Evolutionary conservation across 805 yeast genomes (phyloP).

Genomic region (Yarrowia osloensis): DNA sequence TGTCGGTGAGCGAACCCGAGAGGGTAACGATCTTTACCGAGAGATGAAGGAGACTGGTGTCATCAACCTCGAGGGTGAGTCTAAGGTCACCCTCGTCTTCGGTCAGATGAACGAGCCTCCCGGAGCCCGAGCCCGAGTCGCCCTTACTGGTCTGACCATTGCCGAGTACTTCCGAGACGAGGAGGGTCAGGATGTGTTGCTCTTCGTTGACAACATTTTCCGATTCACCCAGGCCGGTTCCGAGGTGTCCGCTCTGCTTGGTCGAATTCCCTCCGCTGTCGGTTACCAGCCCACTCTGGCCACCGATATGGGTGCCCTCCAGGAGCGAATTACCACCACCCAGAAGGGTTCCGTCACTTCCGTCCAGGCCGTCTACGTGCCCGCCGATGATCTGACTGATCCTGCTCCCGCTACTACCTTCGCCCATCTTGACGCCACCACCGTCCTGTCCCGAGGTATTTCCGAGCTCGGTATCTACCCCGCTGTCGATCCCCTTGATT

Average conservation of each 20-base stretch:
- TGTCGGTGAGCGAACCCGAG: constrained; percentile 99
- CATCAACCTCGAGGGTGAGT: constrained; percentile 98
- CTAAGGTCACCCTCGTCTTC: constrained; percentile 98
- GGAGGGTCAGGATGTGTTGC: constrained; percentile 99
- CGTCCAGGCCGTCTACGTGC: constrained; percentile 99
- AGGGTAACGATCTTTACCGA: constrained; percentile 99
- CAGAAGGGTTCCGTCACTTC: constrained; percentile 99
- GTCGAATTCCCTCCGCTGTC: constrained; percentile 99
- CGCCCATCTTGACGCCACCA: constrained; percentile 99
- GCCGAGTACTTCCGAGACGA: constrained; percentile 99
- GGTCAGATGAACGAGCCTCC: constrained; percentile 99
- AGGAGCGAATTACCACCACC: constrained; percentile 99
- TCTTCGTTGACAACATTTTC: constrained; percentile 99
- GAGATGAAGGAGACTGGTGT: constrained; percentile 99
- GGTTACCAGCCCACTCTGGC: constrained; percentile 99
- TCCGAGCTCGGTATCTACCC: constrained; percentile 99
- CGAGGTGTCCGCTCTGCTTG: constrained; percentile 98
- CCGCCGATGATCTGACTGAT: constrained; percentile 99
- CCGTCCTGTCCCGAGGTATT: constrained; percentile 99
- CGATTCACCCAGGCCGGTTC: constrained; percentile 99
- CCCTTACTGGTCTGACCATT: constrained; percentile 98
- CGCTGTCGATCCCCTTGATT: constrained; percentile 99
- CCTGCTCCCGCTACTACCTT: constrained; percentile 99
- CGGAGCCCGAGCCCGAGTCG: constrained; percentile 99
- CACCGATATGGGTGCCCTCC: constrained; percentile 99